Conservation (phyloP, 495 filamentous ascomycete genomes). For the Neurospora sp. region DNA sequence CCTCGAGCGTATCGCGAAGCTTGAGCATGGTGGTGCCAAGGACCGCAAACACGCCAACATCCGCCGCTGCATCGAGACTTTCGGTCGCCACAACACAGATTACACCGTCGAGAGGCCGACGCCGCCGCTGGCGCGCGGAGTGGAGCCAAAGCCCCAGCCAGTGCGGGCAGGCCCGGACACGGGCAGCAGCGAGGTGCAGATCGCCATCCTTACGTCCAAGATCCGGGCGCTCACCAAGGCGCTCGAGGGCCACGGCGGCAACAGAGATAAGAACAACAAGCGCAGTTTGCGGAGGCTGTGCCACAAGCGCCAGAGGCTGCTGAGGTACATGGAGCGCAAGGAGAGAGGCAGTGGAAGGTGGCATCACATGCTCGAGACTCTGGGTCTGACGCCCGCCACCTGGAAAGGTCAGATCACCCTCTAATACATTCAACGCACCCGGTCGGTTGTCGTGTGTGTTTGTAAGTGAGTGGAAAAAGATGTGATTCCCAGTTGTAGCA, state of each 20-base stretch:
- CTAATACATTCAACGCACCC: conserved; percentile 27
- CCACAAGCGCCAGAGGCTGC: conserved; percentile 79
- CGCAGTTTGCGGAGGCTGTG: conserved; percentile 75
- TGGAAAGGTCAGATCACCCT: conserved; percentile 81
- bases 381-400: conserved; percentile 78
- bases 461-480: background rate
- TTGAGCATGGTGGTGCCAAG: conserved; percentile 64
- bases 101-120: conserved; percentile 38
- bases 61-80: conserved; percentile 71
- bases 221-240: conserved; percentile 68
- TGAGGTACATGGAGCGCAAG: conserved; percentile 76
- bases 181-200: conserved; percentile 90
- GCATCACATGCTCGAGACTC: conserved; percentile 65
- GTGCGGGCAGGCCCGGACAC: conserved; percentile 80
- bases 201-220: conserved; percentile 92
- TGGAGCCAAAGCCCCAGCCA: conserved; percentile 39
- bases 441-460: background rate
- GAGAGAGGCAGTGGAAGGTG: conserved; percentile 86
- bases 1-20: conserved; percentile 61
- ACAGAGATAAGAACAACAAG: conserved; percentile 86
- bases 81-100: conserved; percentile 91
- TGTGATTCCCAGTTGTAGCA: conserved; percentile 1
- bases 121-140: conserved; percentile 31
- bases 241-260: conserved; percentile 41
- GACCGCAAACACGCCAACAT: conserved; percentile 72